These are phyloP conservation scores for Luffa acutangula DNA, from an alignment of 306 rosid genomes.

Conservation along the genomic window DNA sequence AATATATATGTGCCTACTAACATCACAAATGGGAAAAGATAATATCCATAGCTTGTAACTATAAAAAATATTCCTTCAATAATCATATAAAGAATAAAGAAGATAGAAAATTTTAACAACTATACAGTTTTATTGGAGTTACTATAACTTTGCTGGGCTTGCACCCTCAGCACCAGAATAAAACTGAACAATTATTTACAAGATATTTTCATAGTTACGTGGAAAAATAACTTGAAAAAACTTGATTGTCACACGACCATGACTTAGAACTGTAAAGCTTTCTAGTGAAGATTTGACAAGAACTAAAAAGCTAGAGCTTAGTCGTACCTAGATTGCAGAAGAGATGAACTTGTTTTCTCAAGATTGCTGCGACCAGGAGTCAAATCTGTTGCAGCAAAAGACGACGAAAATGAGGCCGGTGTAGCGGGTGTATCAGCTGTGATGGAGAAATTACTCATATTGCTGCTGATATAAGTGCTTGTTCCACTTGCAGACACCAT, in stretches of 20 bases:
- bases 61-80: background rate
- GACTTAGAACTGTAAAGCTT: background rate
- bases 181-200: background rate
- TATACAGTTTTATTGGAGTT: background rate
- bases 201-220: background rate
- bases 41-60: background rate
- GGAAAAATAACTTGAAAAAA: background rate
- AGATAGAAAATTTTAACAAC: background rate
- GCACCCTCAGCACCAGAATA: background rate
- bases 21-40: background rate
- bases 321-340: constrained; percentile 20
- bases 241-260: background rate
- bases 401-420: constrained; percentile 33
- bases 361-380: constrained; percentile 17
- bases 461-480: constrained; percentile 29
- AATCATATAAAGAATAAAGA: background rate
- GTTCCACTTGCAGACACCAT: constrained; percentile 30
- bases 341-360: constrained; percentile 34
- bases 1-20: background rate
- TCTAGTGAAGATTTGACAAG: background rate
- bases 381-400: constrained; percentile 16
- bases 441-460: constrained; percentile 29
- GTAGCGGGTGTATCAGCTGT: constrained; percentile 20
- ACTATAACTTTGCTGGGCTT: background rate
- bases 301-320: background rate